Base-by-base conservation (phyloP, 2,329 filamentous ascomycete species). In the Harringtonia lauricola region DNA sequence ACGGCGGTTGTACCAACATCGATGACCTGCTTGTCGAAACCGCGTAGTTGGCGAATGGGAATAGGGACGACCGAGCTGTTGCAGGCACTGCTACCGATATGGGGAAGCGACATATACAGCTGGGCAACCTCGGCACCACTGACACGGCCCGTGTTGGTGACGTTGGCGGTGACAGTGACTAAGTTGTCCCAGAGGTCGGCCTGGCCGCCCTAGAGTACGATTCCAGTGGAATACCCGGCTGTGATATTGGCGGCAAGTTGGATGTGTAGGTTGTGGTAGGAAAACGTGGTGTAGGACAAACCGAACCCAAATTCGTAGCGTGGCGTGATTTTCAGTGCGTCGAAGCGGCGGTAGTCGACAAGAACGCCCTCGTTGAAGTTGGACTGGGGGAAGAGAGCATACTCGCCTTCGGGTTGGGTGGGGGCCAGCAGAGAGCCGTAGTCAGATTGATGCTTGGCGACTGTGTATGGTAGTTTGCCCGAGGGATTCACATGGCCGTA, bases 381-480 rank as follows among this genome's bases (percentile, higher is more conserved):
- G 36, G 80, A 75, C 46, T 86, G 76, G 1, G 80, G 77, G 38
- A 74, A 72, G n/a, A n/a, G n/a, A n/a, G n/a, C n/a, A n/a, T n/a
- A n/a, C 40, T 53, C 58, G 48, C 76, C 70, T 5, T 36, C n/a
- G 6, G 36, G 31, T 6, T 18, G 19, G 14, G 42, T 40, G 14
- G 48, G 10, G 39, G 53, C 42, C 69, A 47, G 41, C 41, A 51
- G 65, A 10, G 64, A 65, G 29, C 67, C 70, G 48, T 77, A 80
- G 49, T 75, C 68, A 7, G 58, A 59, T 3, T 61, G 65, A 8
- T 64, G 62, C 42, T 64, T 61, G 17, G 72, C 75, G 47, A 77
- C 66, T 3, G 76, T 80, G 58, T 79, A 80, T 3, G 73, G 68
- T 4, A 74, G 60, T 54, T 75, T 74, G 50, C 70, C 75, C 29